Percentiles rank a stretch among this genome's conserved stretches.
These are phyloP conservation scores for Diplodia scrobiculata DNA, from an alignment of 2,329 filamentous ascomycete genomes.

Conservation along the genomic window DNA sequence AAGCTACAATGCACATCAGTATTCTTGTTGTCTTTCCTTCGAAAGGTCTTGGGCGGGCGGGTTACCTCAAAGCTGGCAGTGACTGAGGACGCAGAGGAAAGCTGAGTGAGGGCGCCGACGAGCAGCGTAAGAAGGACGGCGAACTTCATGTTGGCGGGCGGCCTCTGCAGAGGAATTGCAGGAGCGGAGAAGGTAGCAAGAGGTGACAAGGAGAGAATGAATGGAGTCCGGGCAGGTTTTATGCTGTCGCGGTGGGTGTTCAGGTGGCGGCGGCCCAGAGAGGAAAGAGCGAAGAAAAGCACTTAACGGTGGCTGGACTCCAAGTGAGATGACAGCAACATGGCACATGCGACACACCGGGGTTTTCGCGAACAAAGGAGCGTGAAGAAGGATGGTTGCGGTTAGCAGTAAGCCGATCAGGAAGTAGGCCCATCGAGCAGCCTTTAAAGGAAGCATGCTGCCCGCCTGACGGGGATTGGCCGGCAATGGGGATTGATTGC, in stretches of 20 bases:
- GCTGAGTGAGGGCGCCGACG: neutral
- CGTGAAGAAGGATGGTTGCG: constrained; percentile 22
- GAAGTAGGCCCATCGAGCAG: neutral
- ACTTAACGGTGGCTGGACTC: constrained; percentile 21
- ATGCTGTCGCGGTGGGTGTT: neutral
- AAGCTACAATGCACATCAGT: constrained; percentile 15
- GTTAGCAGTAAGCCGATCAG: constrained; percentile 11
- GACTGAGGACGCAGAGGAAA: constrained; percentile 9
- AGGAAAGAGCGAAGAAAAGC: constrained; percentile 17
- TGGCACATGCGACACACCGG: constrained; percentile 13
- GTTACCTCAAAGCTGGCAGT: constrained; percentile 23
- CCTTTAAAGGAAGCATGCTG: constrained; percentile 9
- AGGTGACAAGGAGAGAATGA: neutral
- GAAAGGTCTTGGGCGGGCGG: neutral
- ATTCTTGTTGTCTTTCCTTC: too few species aligned
- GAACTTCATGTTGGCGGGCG: constrained; percentile 15
- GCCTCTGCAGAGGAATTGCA: neutral
- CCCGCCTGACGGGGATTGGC: neutral
- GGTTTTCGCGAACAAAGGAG: constrained; percentile 14
- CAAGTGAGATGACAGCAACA: constrained; percentile 8
- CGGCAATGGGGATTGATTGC: neutral
- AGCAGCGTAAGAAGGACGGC: neutral
- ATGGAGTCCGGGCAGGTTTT: neutral
- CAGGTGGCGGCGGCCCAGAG: neutral
- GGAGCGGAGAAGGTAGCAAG: neutral